Evolutionary conservation across 495 filamentous ascomycete genomes (phyloP).

Genomic region (Xylaria sp.): DNA sequence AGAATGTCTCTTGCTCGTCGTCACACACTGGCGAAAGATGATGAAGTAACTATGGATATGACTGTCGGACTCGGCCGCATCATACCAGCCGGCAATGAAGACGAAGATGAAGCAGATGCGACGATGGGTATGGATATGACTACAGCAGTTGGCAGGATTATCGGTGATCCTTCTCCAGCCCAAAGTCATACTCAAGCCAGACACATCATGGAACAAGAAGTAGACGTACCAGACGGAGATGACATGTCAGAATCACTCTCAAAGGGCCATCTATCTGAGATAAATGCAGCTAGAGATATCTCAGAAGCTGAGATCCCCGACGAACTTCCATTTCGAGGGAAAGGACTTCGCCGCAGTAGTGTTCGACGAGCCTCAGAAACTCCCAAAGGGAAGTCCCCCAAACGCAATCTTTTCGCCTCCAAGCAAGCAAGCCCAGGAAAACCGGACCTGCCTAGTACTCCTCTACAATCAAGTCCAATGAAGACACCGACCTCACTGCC

Average conservation of each 20-base stretch:
- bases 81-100: constrained; percentile 49
- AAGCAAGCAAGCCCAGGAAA: constrained; percentile 59
- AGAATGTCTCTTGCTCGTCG: constrained; percentile 35
- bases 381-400: constrained; percentile 43
- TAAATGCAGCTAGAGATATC: constrained; percentile 53
- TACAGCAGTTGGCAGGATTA: constrained; percentile 63
- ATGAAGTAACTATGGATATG: constrained; percentile 69
- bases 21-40: constrained; percentile 41
- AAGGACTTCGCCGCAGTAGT: constrained; percentile 60
- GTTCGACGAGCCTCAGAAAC: constrained; percentile 50
- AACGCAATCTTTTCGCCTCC: constrained; percentile 45
- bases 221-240: constrained; percentile 61
- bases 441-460: constrained; percentile 59
- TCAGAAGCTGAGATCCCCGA: constrained; percentile 69
- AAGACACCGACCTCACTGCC: constrained; percentile 55
- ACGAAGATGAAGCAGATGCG: constrained; percentile 53
- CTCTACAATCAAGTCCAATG: constrained; percentile 58
- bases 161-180: constrained; percentile 43
- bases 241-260: constrained; percentile 58
- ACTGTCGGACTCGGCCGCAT: constrained; percentile 76
- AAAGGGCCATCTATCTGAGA: constrained; percentile 43
- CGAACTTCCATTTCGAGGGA: constrained; percentile 59
- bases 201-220: constrained; percentile 65
- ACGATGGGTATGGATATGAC: constrained; percentile 68
- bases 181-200: constrained; percentile 59